Percentiles rank a stretch among this genome's conserved stretches.
These are phyloP conservation scores for Pholiota microspora DNA, from an alignment of 768 basidiomycete genomes.

Conservation along the genomic window DNA sequence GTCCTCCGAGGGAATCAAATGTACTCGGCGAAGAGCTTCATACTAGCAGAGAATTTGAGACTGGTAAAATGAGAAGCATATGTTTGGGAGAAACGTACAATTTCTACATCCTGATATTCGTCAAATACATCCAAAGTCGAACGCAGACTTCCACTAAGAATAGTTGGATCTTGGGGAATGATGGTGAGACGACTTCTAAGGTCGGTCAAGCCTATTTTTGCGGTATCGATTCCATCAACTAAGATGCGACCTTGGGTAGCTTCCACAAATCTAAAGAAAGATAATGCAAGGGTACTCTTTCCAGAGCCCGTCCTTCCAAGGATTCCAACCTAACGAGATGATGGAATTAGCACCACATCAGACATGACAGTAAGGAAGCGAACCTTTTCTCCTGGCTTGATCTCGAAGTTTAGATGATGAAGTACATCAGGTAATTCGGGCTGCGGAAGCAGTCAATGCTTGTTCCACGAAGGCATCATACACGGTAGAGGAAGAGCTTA, in stretches of 20 bases:
- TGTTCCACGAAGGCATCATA: not conserved
- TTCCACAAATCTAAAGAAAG: constrained; percentile 85
- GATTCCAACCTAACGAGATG: constrained; percentile 55
- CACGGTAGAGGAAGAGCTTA: constrained; percentile 39
- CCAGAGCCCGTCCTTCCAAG: constrained; percentile 73
- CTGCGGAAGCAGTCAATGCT: constrained; percentile 30
- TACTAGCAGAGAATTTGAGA: constrained; percentile 41
- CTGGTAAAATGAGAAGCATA: constrained; percentile 18
- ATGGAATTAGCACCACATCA: not conserved
- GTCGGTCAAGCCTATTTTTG: constrained; percentile 72
- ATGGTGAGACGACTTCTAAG: constrained; percentile 74
- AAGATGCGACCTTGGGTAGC: constrained; percentile 67
- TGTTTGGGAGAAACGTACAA: constrained; percentile 47
- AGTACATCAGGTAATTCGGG: constrained; percentile 86
- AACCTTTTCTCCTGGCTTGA: constrained; percentile 75
- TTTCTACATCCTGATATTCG: constrained; percentile 79
- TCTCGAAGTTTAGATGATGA: constrained; percentile 72
- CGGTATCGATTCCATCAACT: constrained; percentile 74
- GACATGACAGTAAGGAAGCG: not conserved
- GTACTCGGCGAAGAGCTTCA: constrained; percentile 81
- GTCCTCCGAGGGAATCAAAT: constrained; percentile 67
- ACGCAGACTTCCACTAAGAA: constrained; percentile 76
- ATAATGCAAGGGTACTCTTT: constrained; percentile 79
- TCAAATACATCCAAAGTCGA: constrained; percentile 80
- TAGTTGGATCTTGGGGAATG: constrained; percentile 84